phyloP scores from a whole-genome alignment of 139 green algal genomes.

The Coelastrella sp. region DNA sequence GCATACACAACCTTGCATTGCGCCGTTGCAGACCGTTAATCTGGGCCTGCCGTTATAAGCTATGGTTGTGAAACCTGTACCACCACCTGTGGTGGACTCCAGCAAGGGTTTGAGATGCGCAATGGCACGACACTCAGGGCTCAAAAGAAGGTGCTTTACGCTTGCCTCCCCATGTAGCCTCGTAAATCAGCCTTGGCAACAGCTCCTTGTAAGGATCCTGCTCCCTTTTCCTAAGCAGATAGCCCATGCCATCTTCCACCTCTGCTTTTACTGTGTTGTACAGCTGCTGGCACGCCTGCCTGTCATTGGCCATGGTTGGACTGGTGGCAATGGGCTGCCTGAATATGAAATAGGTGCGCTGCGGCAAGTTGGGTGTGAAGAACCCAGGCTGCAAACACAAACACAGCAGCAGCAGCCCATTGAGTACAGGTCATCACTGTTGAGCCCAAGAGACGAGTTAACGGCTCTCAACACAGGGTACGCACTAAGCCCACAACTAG shows the following conservation, averaged over 20 bases:
- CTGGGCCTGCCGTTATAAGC: too few species aligned
- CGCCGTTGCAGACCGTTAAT: too few species aligned
- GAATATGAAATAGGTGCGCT: conserved; percentile 95
- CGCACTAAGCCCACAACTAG: too few species aligned
- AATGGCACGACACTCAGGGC: conserved; percentile 28
- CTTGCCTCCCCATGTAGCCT: conserved; percentile 67
- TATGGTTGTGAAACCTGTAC: too few species aligned
- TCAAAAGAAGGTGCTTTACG: conserved; percentile 89
- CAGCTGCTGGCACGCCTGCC: conserved; percentile 63
- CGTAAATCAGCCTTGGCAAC: conserved; percentile 78
- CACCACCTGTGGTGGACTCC: too few species aligned
- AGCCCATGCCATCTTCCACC: conserved; percentile 81
- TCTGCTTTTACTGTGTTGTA: conserved; percentile 74
- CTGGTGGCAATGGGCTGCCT: conserved; percentile 79
- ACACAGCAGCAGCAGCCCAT: background rate
- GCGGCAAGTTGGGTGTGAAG: conserved; percentile 62
- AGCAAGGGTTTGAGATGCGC: too few species aligned
- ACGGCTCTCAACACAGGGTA: too few species aligned
- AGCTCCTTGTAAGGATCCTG: conserved; percentile 90
- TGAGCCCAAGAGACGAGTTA: too few species aligned
- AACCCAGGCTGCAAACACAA: conserved; percentile 65
- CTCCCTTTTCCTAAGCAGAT: conserved; percentile 76
- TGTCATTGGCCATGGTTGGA: conserved; percentile 64
- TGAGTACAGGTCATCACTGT: background rate
- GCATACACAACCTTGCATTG: too few species aligned